Evolutionary conservation across 345 rosid genomes (phyloP).

Genomic region (Mercurialis annua): DNA sequence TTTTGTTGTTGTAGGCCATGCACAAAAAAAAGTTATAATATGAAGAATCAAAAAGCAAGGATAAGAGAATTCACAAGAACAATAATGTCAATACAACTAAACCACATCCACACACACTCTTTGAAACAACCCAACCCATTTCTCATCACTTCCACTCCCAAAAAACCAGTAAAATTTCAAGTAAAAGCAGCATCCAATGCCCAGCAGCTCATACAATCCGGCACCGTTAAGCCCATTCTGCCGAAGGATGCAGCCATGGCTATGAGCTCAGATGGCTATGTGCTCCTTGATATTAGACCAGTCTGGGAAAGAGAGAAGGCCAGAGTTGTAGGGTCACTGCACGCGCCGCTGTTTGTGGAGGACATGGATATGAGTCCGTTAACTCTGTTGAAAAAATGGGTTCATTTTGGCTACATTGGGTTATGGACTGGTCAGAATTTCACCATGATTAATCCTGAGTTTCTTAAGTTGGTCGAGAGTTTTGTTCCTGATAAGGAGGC

Average conservation of each 20-base stretch:
- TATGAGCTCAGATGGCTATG: conserved; percentile 48
- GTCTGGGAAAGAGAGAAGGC: conserved; percentile 83
- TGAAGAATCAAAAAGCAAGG: not conserved
- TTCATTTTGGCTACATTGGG: conserved; percentile 87
- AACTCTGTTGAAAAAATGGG: conserved; percentile 87
- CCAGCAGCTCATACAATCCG: conserved; percentile 60
- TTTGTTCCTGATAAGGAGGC: conserved; percentile 56
- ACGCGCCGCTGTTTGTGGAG: conserved; percentile 72
- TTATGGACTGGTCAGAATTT: conserved; percentile 92
- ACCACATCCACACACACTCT: conserved; percentile 19
- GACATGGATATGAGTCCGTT: conserved; percentile 62
- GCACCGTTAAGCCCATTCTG: conserved; percentile 49
- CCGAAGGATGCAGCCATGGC: conserved; percentile 57
- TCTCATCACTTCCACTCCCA: conserved; percentile 2
- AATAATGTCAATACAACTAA: conserved; percentile 33
- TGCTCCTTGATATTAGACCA: conserved; percentile 72
- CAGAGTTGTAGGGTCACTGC: conserved; percentile 62
- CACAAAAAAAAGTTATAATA: not conserved
- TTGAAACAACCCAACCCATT: conserved; percentile 18
- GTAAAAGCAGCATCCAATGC: conserved; percentile 26
- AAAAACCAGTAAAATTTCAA: conserved; percentile 20
- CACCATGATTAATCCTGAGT: conserved; percentile 61
- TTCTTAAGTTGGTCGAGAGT: conserved; percentile 46
- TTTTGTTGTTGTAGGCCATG: too few relatives aligned
- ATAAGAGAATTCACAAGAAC: conserved; percentile 6